A percentile compares a stretch with the other conserved stretches of the same genome.
Conservation (phyloP, 2,329 filamentous ascomycete species). For the Ceratocystiopsis minuta region DNA sequence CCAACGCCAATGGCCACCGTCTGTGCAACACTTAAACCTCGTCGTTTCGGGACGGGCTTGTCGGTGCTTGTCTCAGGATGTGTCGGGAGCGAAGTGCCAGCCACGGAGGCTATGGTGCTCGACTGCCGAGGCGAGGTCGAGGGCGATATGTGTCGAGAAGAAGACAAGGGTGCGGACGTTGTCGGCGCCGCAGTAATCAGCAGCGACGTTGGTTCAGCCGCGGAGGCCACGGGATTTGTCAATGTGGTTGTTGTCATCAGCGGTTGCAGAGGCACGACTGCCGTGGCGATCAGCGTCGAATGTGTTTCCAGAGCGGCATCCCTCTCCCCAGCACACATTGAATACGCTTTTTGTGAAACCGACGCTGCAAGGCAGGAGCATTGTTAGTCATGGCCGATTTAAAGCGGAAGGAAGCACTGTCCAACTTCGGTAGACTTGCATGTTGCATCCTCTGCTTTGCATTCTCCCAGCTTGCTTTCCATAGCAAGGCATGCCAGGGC, state of each 20-base stretch:
- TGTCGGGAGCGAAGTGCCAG: too few species aligned
- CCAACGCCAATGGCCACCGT: too few species aligned
- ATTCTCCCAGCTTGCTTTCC: constrained; percentile 30
- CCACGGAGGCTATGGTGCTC: background rate
- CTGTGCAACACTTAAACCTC: too few species aligned
- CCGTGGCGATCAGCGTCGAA: constrained; percentile 36
- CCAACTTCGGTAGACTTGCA: too few species aligned
- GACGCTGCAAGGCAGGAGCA: background rate
- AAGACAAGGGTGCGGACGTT: constrained; percentile 13
- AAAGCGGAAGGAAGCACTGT: background rate
- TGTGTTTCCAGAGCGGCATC: constrained; percentile 39
- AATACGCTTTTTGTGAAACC: constrained; percentile 29
- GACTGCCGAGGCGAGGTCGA: too few species aligned
- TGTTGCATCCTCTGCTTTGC: constrained; percentile 25
- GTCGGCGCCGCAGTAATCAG: background rate
- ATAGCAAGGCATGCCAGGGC: constrained; percentile 48
- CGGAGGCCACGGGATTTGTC: background rate
- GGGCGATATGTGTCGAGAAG: background rate
- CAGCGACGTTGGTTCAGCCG: background rate
- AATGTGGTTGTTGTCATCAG: constrained; percentile 21
- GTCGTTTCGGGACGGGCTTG: too few species aligned
- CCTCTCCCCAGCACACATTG: constrained; percentile 36
- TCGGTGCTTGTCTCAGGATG: too few species aligned
- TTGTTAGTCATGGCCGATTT: background rate
- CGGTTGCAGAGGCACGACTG: constrained; percentile 22